Evolutionary conservation across 2,329 filamentous ascomycete genomes (phyloP), one percentile per base, ranked within the genome.

Genomic region (Pseudocercospora eumusae): DNA sequence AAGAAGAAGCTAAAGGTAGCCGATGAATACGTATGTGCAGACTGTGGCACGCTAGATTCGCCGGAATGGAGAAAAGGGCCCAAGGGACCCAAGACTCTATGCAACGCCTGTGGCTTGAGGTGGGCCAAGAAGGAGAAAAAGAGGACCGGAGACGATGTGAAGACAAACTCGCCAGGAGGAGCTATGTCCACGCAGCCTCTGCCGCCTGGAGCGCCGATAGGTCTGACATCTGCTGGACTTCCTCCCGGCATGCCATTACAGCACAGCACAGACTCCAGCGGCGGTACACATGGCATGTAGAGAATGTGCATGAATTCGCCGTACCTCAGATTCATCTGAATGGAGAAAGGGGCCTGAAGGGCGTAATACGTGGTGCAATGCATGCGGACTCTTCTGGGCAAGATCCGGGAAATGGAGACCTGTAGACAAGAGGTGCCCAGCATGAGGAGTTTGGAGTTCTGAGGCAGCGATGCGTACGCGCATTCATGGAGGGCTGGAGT

Each of bases 11-110:
- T 91, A 52, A 96, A 96, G 75, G 83, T 83, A 47, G 81, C 82
- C 9, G 84, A 96, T 73, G 93, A 97, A 80, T 97, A 97, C 74
- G 91, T 96, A 40, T 98, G 93, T 76, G 93, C 91, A 1, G 93
- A 97, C 75, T 98, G 93, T 77, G 93, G 93, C 81, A 97, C 92
- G 0, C 83, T 96, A 44, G 93, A 97, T 73, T 96, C 91, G 15
- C 93, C 93, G 0, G 93, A 98, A 80, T 98, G 93, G 93, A 84
- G 93, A 65, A 97, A 96, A 76, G 93, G 93, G 0, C 93, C 93
- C 0, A 91, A 86, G 65, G 93, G 93, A 1, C 93, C 93, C 1
- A 97, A 98, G 77, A 97, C 93, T 8, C 80, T 98, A 11, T 98
- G 93, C 77, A 98, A 98, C 78, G 93, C 93, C 7, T 98, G 93